Percentiles rank a stretch among this genome's conserved stretches.
These are phyloP conservation scores for Kodamaea jinghongensis DNA, from an alignment of 805 yeast species.

Conservation along the genomic window DNA sequence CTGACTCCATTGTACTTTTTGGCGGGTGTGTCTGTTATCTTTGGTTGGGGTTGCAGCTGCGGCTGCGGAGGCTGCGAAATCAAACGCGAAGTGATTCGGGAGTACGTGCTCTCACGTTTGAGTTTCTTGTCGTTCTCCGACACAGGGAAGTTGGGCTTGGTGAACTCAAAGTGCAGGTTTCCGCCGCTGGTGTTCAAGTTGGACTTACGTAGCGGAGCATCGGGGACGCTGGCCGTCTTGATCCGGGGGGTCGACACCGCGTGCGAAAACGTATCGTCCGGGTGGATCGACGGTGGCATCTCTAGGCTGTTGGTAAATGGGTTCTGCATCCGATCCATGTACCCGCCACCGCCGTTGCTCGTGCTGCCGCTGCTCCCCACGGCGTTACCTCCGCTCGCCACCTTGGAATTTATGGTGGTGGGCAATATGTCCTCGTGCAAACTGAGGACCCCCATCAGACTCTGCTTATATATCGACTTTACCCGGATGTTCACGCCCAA, in stretches of 20 bases:
- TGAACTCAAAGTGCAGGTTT: constrained; percentile 23
- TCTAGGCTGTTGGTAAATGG: constrained; percentile 34
- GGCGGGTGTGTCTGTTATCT: constrained; percentile 8
- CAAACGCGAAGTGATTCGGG: constrained; percentile 48
- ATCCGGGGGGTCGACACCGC: constrained; percentile 30
- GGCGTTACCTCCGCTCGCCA: constrained; percentile 3
- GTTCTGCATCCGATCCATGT: constrained; percentile 17
- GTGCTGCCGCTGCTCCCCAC: neutral
- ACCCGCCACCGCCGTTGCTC: neutral
- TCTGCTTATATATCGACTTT: constrained; percentile 46
- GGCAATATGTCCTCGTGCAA: constrained; percentile 7
- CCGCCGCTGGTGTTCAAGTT: constrained; percentile 16
- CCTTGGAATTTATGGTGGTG: constrained; percentile 1
- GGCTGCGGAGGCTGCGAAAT: constrained; percentile 30
- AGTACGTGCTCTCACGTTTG: constrained; percentile 34
- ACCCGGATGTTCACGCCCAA: constrained; percentile 70
- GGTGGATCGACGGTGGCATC: constrained; percentile 16
- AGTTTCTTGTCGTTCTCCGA: constrained; percentile 20
- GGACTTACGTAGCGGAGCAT: constrained; percentile 38
- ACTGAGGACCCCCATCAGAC: constrained; percentile 6
- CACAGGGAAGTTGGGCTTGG: constrained; percentile 29
- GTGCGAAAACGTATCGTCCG: constrained; percentile 23
- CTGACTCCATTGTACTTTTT: constrained; percentile 7
- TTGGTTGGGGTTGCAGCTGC: constrained; percentile 7
- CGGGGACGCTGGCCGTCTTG: constrained; percentile 27